Percentiles rank a stretch among this genome's conserved stretches.
These are phyloP conservation scores for Picochlorum costavermella DNA, from an alignment of 139 green algal species.

Conservation along the genomic window DNA sequence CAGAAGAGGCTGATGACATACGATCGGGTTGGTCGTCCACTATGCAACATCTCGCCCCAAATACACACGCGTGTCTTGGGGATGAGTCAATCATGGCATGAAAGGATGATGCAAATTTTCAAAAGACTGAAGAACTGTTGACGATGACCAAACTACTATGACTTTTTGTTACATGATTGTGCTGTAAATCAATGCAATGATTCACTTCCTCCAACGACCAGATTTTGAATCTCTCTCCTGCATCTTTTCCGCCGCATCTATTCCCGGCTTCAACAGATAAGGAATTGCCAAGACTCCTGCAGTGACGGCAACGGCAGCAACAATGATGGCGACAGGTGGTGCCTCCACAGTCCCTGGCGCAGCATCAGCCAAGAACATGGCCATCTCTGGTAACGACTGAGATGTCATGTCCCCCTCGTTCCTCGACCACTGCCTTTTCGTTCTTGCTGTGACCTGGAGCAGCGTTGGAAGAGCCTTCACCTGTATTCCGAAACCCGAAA, in stretches of 20 bases:
- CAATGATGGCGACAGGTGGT: slow-evolving; percentile 7
- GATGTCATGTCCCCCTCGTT: not conserved
- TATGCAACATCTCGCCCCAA: too few relatives aligned
- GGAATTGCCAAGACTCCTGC: not conserved
- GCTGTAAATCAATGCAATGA: not conserved
- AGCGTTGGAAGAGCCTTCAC: too few relatives aligned
- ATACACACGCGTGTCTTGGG: too few relatives aligned
- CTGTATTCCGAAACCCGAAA: too few relatives aligned
- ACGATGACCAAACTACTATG: too few relatives aligned
- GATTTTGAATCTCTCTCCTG: slow-evolving; percentile 19
- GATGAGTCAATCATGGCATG: too few relatives aligned
- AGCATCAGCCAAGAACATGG: not conserved
- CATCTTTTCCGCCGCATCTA: slow-evolving; percentile 22
- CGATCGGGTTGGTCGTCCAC: too few relatives aligned
- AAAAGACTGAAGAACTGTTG: too few relatives aligned
- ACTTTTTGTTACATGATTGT: not conserved
- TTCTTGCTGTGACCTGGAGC: too few relatives aligned
- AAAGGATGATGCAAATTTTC: too few relatives aligned
- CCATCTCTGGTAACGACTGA: not conserved
- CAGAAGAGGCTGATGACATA: too few relatives aligned
- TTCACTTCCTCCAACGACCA: not conserved
- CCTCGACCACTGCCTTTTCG: not conserved
- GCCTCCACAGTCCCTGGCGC: slow-evolving; percentile 20
- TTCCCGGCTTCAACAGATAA: slow-evolving; percentile 16
- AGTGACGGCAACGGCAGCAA: slow-evolving; percentile 9